Base-by-base conservation (phyloP, 495 filamentous ascomycete genomes). In the Penicillium manginii region DNA sequence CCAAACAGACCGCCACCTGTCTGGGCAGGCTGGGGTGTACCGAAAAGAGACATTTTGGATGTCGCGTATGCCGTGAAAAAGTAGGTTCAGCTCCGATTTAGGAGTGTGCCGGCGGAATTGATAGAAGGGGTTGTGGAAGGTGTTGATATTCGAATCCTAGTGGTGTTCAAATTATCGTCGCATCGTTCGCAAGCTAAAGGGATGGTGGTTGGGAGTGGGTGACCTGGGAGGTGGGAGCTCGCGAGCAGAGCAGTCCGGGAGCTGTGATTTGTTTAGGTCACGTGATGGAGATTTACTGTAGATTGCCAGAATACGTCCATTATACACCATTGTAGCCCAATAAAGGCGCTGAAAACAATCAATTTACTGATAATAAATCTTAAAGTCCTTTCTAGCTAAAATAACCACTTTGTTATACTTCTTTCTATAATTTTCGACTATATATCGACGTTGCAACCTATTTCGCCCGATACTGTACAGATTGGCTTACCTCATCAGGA, bases 31-130 rank as follows among this genome's bases (percentile, higher is more conserved):
- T 72, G 70, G 12, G 57, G 57, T 58, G 68, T 61, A 31, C 79
- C 77, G 58, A 84, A 83, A 10, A 81, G 69, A 47, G 78, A 77
- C 63, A 75, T 78, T 50, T 58, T 66, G 54, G 57, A 45, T 23
- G 39, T 46, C 42, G 45, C 59, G 42, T 71, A 65, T 65, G 53
- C 40, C 59, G 58, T 43, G 40, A 66, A 67, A 70, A 67, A 56
- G 40, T 46, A 53, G 45, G 48, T 54, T 32, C 52, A 33, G 52
- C 33, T 53, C 53, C 9, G 22, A 49, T 45, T 26, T 23, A 9
- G 18, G 4, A 12, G 26, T 17, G 29, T 23, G 35, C 35, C 35
- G 31, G 54, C 37, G 23, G 45, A 15, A 48, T 35, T 42, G 51
- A 40, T n/a, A 46, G 42, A 26, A 14, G 4, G 10, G 17, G 14